Evolutionary conservation across 1,139 yeast genomes (phyloP).

Genomic region (Hyphopichia wangnamkhiaoensis): DNA sequence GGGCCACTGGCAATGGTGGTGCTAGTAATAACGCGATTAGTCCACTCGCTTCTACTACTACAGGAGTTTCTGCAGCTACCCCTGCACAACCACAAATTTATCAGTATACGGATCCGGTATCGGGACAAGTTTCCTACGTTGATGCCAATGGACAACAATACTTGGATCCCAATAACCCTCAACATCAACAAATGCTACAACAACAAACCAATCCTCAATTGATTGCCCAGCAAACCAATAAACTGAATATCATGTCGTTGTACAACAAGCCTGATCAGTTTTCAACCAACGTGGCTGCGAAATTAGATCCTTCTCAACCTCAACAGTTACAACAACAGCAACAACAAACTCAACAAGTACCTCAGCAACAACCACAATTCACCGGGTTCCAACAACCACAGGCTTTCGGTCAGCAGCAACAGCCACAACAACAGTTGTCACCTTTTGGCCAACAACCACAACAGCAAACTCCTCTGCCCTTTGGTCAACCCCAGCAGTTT

Average conservation of each 20-base stretch:
- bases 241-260: slow-evolving; percentile 43
- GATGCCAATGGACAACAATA: slow-evolving; percentile 63
- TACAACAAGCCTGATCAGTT: slow-evolving; percentile 38
- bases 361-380: slow-evolving; percentile 19
- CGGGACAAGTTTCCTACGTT: slow-evolving; percentile 60
- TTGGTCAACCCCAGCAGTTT: slow-evolving; percentile 4
- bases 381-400: slow-evolving; percentile 17
- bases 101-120: slow-evolving; percentile 63
- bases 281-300: slow-evolving; percentile 27
- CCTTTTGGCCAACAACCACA: slow-evolving; percentile 3
- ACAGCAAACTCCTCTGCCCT: slow-evolving; percentile 4
- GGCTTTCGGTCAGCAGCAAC: slow-evolving; percentile 25
- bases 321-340: slow-evolving; percentile 12
- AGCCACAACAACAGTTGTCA: slow-evolving; percentile 20
- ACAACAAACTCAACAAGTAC: slow-evolving; percentile 17
- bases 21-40: slow-evolving; percentile 17
- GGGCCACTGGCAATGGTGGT: slow-evolving; percentile 17
- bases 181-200: slow-evolving; percentile 50
- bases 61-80: slow-evolving; percentile 9
- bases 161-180: slow-evolving; percentile 54
- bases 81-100: slow-evolving; percentile 43
- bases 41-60: slow-evolving; percentile 15
- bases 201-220: slow-evolving; percentile 47
- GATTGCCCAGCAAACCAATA: slow-evolving; percentile 45
- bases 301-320: slow-evolving; percentile 9